Conservation (phyloP, 75 land plant species). For the Picea sitchensis region DNA sequence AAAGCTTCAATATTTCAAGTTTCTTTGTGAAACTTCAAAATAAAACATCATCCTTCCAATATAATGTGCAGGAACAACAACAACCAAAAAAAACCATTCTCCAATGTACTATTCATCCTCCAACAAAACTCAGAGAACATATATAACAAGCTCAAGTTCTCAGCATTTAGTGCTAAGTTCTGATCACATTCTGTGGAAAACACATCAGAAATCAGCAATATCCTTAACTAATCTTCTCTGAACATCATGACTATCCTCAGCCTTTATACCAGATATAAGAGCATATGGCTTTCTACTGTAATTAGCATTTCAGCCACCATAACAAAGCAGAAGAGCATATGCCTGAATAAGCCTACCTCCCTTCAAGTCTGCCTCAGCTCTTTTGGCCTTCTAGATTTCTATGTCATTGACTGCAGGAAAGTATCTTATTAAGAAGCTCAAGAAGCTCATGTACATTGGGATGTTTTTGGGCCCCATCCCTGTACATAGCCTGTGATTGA, state of each 20-base stretch:
- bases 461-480: background rate
- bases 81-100: background rate
- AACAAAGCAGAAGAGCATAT: background rate
- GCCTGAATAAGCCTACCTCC: constrained; percentile 7
- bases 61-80: too few relatives aligned
- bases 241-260: background rate
- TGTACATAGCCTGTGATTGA: constrained; percentile 5
- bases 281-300: background rate
- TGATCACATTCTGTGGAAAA: constrained; percentile 10
- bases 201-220: background rate
- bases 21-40: too few relatives aligned
- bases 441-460: background rate
- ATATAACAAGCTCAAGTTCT: constrained; percentile 1
- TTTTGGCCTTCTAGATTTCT: background rate
- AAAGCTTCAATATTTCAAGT: too few relatives aligned
- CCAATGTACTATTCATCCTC: constrained; percentile 1
- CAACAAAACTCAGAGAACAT: background rate
- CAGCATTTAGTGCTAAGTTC: background rate
- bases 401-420: background rate
- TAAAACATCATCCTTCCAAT: too few relatives aligned
- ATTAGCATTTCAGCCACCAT: background rate
- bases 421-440: constrained; percentile 6
- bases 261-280: background rate
- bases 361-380: background rate
- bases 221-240: background rate